These are phyloP conservation scores for Podaxis rugospora DNA, from an alignment of 768 basidiomycete genomes.

Conservation along the genomic window DNA sequence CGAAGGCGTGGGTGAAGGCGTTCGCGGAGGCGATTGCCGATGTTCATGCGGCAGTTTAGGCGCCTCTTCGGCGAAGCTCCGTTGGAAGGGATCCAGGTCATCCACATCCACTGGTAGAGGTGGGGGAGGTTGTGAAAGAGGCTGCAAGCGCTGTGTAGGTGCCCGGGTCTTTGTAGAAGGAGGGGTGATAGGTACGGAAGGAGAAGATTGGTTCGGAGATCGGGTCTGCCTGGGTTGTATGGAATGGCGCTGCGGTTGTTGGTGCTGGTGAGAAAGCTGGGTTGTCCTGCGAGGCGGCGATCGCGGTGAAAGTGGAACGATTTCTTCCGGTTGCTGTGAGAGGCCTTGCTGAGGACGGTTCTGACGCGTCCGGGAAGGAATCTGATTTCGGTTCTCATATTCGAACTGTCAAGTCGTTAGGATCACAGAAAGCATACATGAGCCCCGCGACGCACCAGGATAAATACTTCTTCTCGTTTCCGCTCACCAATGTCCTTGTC, in stretches of 20 bases:
- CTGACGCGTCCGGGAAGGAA: neutral
- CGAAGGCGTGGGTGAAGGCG: constrained; percentile 13
- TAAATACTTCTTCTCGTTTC: constrained; percentile 37
- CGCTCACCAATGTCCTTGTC: constrained; percentile 40
- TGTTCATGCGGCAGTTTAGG: neutral
- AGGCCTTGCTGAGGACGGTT: constrained; percentile 8
- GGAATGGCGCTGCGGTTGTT: constrained; percentile 9
- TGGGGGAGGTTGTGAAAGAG: constrained; percentile 6
- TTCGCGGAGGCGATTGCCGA: constrained; percentile 4
- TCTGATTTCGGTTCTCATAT: constrained; percentile 17
- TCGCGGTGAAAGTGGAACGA: constrained; percentile 13
- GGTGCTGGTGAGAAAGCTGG: constrained; percentile 12
- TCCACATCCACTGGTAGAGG: constrained; percentile 25
- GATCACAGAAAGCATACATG: neutral
- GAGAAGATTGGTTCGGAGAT: neutral
- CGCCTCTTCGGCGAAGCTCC: constrained; percentile 22
- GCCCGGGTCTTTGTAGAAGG: neutral
- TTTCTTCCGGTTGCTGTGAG: constrained; percentile 12
- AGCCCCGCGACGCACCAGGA: constrained; percentile 24
- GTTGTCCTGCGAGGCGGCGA: constrained; percentile 8
- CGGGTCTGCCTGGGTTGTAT: neutral
- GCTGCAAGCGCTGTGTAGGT: neutral
- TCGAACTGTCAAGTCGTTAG: constrained; percentile 26
- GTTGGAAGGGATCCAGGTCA: constrained; percentile 38
- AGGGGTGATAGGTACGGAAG: neutral